Conservation (phyloP, 2,329 filamentous ascomycete genomes). For the Aureobasidium pullulans region DNA sequence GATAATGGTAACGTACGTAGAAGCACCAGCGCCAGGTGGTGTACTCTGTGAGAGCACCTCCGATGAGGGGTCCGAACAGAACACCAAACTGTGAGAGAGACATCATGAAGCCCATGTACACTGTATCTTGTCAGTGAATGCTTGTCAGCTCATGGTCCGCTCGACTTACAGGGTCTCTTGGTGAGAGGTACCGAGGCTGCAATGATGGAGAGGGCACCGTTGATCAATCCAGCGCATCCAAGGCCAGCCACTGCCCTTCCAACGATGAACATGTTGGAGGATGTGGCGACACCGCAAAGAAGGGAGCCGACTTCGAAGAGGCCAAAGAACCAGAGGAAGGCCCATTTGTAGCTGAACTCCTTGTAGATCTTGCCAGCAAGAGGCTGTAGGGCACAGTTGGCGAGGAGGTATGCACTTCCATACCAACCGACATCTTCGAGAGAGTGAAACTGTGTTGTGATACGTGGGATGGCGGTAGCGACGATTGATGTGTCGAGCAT, state of each 20-base stretch:
- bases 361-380: conserved; percentile 52
- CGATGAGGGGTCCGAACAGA: conserved; percentile 32
- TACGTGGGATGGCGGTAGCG: conserved; percentile 32
- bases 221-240: conserved; percentile 44
- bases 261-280: conserved; percentile 47
- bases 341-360: conserved; percentile 42
- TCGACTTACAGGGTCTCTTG: conserved; percentile 33
- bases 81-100: conserved; percentile 33
- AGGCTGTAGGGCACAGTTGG: conserved; percentile 36
- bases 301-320: conserved; percentile 45
- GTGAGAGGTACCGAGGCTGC: conserved; percentile 39
- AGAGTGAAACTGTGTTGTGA: conserved; percentile 35
- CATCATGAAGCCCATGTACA: conserved; percentile 31
- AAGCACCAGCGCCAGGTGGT: conserved; percentile 34
- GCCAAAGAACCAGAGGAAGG: conserved; percentile 43
- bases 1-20: neutral
- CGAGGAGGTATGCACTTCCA: conserved; percentile 36
- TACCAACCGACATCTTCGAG: conserved; percentile 36
- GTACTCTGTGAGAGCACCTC: conserved; percentile 33
- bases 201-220: conserved; percentile 40
- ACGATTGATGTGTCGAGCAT: conserved; percentile 34
- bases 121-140: conserved; percentile 17
- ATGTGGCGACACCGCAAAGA: conserved; percentile 45
- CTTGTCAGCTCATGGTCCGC: conserved; percentile 16
- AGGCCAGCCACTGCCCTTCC: conserved; percentile 49